Base-by-base conservation (phyloP, 106 monocot genomes). In the Phalaenopsis equestris region DNA sequence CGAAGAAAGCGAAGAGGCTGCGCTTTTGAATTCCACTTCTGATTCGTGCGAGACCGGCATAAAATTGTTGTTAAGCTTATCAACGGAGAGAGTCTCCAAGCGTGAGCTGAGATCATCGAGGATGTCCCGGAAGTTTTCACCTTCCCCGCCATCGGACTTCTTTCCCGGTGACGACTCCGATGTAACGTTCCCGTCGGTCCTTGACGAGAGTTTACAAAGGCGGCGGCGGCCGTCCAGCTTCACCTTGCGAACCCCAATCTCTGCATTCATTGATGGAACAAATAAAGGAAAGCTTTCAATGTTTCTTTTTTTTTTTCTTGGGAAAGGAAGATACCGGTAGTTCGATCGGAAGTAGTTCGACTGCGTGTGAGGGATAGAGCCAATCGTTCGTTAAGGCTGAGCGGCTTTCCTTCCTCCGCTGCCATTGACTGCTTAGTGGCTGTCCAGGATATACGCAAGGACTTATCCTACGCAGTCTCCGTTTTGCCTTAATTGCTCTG, bases 311-410 rank as follows among this genome's bases (percentile, higher is more conserved):
- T 6, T 12, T 19, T 17, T 80, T 49, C n/a, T 52, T 41, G n/a
- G 8, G 73, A 41, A 39, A 30, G 79, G 67, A 24, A 47, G 10
- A 41, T 77, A 67, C 77, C 56, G 77, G 57, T 73, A 4, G 15
- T 38, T 56, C 41, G 43, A 23, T 17, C 65, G 68, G 61, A 58
- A 64, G 81, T 39, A 8, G 68, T 77, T 58, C 87, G 92, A 36
- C 79, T 81, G 77, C 84, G 79, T 14, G 93, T 88, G 56, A 93
- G 83, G 68, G 73, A 79, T 76, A 81, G 83, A 42, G 84, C 77
- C 67, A 88, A 76, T 39, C 91, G 83, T 76, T 99, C 91, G 87
- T 99, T 94, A 76, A 99, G 98, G 72, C 99, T 95, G 83, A 93
- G 90, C 36, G 94, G 94, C 38, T 83, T 91, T 75, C 58, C 73